Percentiles rank a stretch among this genome's conserved stretches.
Evolutionary conservation across 805 yeast genomes (phyloP).

Genomic region (Saturnispora kantuleensis): DNA sequence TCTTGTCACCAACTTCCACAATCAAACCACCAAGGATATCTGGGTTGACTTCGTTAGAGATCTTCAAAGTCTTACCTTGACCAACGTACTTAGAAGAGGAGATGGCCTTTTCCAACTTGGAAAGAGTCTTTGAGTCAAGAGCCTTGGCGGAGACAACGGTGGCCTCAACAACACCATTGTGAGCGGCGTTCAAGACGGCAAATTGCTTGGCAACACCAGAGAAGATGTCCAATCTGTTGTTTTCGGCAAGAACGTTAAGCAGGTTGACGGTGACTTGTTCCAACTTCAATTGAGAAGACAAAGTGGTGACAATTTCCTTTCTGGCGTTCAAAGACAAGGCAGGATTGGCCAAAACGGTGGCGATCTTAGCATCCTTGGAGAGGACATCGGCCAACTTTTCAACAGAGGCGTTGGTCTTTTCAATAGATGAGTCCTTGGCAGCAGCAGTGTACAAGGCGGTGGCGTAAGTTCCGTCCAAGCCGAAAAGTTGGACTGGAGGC

Average conservation of each 20-base stretch:
- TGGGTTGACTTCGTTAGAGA: conserved; percentile 76
- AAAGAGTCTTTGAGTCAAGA: conserved; percentile 70
- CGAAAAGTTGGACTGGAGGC: conserved; percentile 90
- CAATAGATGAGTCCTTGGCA: conserved; percentile 68
- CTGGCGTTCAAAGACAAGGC: conserved; percentile 72
- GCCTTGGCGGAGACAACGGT: conserved; percentile 81
- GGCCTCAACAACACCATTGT: conserved; percentile 88
- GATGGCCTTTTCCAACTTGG: conserved; percentile 71
- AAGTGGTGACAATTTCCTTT: conserved; percentile 52
- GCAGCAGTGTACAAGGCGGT: conserved; percentile 90
- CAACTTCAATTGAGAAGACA: conserved; percentile 38
- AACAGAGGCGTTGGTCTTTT: conserved; percentile 56
- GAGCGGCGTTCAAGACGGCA: conserved; percentile 71
- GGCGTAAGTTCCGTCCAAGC: conserved; percentile 96
- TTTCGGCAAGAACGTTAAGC: conserved; percentile 78
- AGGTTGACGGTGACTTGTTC: conserved; percentile 73
- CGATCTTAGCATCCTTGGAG: conserved; percentile 53
- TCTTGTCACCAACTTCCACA: conserved; percentile 93
- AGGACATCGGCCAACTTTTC: conserved; percentile 45
- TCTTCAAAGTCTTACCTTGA: conserved; percentile 72
- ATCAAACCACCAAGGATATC: conserved; percentile 92
- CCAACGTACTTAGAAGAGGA: conserved; percentile 75
- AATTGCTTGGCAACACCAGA: conserved; percentile 59
- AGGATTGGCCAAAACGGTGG: conserved; percentile 64
- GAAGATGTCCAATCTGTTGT: conserved; percentile 80